Conservation (phyloP, 208 protist genomes). For the Leptomonas pyrrhocoris region DNA sequence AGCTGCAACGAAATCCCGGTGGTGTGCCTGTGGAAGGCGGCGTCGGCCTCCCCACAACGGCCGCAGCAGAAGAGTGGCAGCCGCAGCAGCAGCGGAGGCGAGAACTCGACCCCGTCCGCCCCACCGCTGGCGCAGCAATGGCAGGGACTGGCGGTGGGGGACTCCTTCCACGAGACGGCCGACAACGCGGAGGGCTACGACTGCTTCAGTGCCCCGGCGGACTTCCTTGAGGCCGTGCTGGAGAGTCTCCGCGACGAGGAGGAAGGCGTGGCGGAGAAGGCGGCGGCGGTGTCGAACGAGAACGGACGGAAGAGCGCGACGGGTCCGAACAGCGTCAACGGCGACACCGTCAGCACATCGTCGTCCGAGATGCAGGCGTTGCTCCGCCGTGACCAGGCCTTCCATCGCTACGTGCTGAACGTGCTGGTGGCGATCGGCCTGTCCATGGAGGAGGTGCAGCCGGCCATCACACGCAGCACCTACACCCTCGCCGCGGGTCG, state of each 20-base stretch:
- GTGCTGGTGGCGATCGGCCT: slow-evolving; percentile 59
- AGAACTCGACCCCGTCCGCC: neutral
- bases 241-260: slow-evolving; percentile 39
- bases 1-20: slow-evolving; percentile 43
- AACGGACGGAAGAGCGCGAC: neutral
- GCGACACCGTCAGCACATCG: slow-evolving; percentile 11
- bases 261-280: slow-evolving; percentile 8
- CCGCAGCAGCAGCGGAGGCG: neutral
- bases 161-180: neutral
- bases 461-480: slow-evolving; percentile 41
- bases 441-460: slow-evolving; percentile 51
- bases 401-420: slow-evolving; percentile 60
- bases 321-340: slow-evolving; percentile 21
- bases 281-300: neutral
- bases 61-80: neutral
- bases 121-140: neutral
- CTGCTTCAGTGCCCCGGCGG: slow-evolving; percentile 13
- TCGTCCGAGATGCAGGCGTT: slow-evolving; percentile 20
- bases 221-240: slow-evolving; percentile 31
- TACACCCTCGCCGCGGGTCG: slow-evolving; percentile 36
- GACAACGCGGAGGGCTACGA: slow-evolving; percentile 12
- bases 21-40: slow-evolving; percentile 22
- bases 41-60: neutral
- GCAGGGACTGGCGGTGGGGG: slow-evolving; percentile 18
- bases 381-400: slow-evolving; percentile 40